phyloP scores from a whole-genome alignment of 768 basidiomycete genomes.

The Leccinellum albellum region DNA sequence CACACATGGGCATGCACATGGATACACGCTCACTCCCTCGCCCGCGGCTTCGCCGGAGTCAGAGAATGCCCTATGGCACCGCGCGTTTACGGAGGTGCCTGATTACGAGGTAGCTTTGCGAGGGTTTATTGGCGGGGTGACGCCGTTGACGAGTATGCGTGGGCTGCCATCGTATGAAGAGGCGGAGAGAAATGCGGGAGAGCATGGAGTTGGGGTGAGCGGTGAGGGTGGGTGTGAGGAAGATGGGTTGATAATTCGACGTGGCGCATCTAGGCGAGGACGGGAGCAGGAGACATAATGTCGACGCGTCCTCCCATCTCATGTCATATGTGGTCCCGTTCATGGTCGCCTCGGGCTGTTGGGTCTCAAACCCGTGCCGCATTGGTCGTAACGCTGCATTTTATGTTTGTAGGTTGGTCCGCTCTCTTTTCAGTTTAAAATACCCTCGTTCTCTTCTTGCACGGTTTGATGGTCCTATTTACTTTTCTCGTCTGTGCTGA shows the following conservation, averaged over 20 bases:
- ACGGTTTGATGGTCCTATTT: too few species aligned
- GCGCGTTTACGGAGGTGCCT: constrained; percentile 75
- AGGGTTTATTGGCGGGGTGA: constrained; percentile 90
- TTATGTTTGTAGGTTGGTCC: background rate
- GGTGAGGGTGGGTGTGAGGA: background rate
- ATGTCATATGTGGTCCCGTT: background rate
- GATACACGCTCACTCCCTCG: constrained; percentile 2
- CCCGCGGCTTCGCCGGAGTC: constrained; percentile 16
- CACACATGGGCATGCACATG: background rate
- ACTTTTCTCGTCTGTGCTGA: too few species aligned
- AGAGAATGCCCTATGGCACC: constrained; percentile 44
- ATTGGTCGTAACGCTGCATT: background rate
- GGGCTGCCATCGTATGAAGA: constrained; percentile 90
- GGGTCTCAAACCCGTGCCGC: background rate
- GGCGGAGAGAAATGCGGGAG: constrained; percentile 28
- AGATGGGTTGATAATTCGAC: constrained; percentile 13
- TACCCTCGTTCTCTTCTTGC: background rate
- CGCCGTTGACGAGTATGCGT: constrained; percentile 69
- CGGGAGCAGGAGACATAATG: background rate
- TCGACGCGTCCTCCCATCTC: background rate
- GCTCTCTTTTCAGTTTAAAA: background rate
- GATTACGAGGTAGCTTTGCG: constrained; percentile 80
- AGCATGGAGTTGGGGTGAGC: background rate
- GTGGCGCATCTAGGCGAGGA: background rate
- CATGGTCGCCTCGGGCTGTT: background rate